Evolutionary conservation across 1,284 basidiomycete genomes (phyloP).

Genomic region (Cryptococcus sp.): DNA sequence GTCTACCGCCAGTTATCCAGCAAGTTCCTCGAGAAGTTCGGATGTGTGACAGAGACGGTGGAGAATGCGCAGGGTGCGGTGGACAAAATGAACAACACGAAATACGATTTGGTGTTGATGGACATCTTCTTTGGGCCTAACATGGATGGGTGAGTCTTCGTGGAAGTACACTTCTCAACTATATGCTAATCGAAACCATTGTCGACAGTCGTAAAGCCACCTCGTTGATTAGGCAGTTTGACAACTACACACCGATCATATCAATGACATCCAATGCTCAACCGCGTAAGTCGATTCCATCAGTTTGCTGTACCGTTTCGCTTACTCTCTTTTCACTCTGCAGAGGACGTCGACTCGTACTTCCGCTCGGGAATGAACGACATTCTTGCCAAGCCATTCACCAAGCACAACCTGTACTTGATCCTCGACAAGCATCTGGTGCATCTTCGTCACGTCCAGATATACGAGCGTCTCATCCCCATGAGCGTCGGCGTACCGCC

Average conservation of each 20-base stretch:
- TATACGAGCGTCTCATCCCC: constrained; percentile 64
- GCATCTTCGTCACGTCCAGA: constrained; percentile 87
- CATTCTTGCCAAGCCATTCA: constrained; percentile 95
- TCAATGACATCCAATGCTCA: constrained; percentile 95
- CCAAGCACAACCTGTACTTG: constrained; percentile 81
- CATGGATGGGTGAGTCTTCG: constrained; percentile 49
- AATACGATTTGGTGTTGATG: constrained; percentile 94
- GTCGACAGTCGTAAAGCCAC: constrained; percentile 63
- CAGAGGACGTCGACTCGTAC: constrained; percentile 52
- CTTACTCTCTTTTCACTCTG: neutral
- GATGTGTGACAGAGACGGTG: constrained; percentile 90
- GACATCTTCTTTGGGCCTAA: constrained; percentile 59
- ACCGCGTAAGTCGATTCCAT: constrained; percentile 56
- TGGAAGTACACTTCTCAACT: neutral
- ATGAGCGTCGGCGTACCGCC: constrained; percentile 72
- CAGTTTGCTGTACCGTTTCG: neutral
- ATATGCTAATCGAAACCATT: neutral
- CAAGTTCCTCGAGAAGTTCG: constrained; percentile 94
- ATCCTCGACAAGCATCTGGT: constrained; percentile 97
- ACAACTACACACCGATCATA: constrained; percentile 85
- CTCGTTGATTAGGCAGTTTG: constrained; percentile 89
- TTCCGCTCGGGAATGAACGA: constrained; percentile 80
- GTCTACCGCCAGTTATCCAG: constrained; percentile 83
- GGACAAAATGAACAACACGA: constrained; percentile 89
- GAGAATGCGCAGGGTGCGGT: constrained; percentile 91